Conservation (phyloP, 148 eudicot species). For the Salicornia ramosissima region DNA sequence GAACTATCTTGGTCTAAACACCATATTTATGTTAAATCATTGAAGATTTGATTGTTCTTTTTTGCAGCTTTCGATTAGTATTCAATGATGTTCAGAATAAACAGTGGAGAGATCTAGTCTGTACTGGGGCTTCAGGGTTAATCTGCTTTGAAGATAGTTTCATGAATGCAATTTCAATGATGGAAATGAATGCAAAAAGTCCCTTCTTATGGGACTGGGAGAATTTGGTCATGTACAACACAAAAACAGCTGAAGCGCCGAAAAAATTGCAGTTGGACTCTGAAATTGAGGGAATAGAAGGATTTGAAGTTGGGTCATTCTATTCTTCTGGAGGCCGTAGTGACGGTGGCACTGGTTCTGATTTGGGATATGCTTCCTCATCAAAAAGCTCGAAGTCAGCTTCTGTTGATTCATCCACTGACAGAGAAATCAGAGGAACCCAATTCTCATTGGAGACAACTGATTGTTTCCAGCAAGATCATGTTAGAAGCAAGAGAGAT, state of each 20-base stretch:
- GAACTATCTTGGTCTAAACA: background rate
- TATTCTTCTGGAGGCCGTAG: conserved; percentile 52
- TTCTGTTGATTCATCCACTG: conserved; percentile 60
- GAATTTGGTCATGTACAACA: conserved; percentile 48
- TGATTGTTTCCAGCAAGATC: conserved; percentile 43
- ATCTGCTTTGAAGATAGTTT: conserved; percentile 7
- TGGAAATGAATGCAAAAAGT: conserved; percentile 75
- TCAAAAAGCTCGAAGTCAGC: conserved; percentile 75
- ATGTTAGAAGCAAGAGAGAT: conserved; percentile 40
- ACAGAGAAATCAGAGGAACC: conserved; percentile 40
- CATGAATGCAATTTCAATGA: conserved; percentile 39
- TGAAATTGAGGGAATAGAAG: conserved; percentile 61
- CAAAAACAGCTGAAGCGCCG: conserved; percentile 50
- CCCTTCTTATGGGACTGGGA: conserved; percentile 80
- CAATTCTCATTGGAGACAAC: conserved; percentile 34
- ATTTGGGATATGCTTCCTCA: conserved; percentile 60
- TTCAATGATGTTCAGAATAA: conserved; percentile 2
- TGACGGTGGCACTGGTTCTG: conserved; percentile 47
- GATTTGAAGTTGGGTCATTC: conserved; percentile 59
- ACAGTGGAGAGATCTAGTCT: conserved; percentile 14
- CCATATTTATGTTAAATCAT: background rate
- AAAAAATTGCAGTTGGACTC: conserved; percentile 56
- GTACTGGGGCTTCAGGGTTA: conserved; percentile 3
- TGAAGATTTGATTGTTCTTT: conserved; percentile 1
- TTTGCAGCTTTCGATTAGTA: background rate